A percentile compares a stretch with the other conserved stretches of the same genome.
Conservation (phyloP, 2,329 filamentous ascomycete genomes). For the Cryphonectria naterciae region DNA sequence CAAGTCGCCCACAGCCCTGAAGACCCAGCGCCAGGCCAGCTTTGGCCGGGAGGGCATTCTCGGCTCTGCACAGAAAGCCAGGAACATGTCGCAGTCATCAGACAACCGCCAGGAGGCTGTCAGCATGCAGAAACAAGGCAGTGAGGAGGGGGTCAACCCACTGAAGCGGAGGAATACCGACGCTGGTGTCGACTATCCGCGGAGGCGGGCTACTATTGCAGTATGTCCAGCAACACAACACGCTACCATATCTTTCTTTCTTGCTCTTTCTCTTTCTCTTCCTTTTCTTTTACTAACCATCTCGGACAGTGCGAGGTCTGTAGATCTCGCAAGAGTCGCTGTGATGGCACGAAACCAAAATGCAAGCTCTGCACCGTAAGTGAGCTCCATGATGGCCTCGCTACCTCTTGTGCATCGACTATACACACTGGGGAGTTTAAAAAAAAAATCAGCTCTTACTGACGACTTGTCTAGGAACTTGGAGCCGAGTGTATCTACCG, state of each 20-base stretch:
- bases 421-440: neutral
- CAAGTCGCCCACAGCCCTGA: conserved; percentile 57
- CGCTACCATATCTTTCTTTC: conserved; percentile 9
- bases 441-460: neutral
- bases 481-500: conserved; percentile 84
- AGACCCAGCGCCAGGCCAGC: conserved; percentile 51
- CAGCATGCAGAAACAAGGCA: conserved; percentile 47
- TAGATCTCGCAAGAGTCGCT: conserved; percentile 77
- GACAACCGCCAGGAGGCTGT: conserved; percentile 50
- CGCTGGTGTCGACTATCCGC: conserved; percentile 64
- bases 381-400: neutral
- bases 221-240: conserved; percentile 47
- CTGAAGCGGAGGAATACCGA: conserved; percentile 67
- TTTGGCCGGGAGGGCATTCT: conserved; percentile 61
- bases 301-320: conserved; percentile 73
- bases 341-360: conserved; percentile 79
- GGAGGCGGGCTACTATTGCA: conserved; percentile 67
- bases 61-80: conserved; percentile 56
- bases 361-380: conserved; percentile 73
- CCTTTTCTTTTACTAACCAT: conserved; percentile 4
- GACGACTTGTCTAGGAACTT: conserved; percentile 49
- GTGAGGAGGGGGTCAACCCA: conserved; percentile 61
- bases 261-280: neutral
- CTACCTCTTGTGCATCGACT: neutral
- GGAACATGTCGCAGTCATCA: conserved; percentile 60